These are phyloP conservation scores for Colletotrichum sp. DNA, from an alignment of 2,329 filamentous ascomycete species.

Conservation along the genomic window DNA sequence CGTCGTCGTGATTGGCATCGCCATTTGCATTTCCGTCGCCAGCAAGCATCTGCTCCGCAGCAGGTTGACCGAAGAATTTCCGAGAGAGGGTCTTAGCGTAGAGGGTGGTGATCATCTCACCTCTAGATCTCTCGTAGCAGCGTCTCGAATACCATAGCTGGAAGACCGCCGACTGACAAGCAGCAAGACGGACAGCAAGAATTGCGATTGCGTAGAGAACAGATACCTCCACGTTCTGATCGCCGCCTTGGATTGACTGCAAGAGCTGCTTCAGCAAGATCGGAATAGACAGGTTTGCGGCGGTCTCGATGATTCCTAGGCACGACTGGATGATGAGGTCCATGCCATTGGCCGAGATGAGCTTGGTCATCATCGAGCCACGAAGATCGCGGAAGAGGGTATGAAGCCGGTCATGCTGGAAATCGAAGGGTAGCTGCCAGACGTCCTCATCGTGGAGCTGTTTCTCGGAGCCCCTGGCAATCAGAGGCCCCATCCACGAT, in stretches of 20 bases:
- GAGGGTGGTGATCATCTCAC: slow-evolving; percentile 85
- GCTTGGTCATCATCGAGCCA: slow-evolving; percentile 73
- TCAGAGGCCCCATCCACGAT: slow-evolving; percentile 80
- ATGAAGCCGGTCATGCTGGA: slow-evolving; percentile 80
- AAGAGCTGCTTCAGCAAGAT: slow-evolving; percentile 76
- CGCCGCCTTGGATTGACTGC: slow-evolving; percentile 64
- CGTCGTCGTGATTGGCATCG: slow-evolving; percentile 19
- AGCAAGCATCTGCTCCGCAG: slow-evolving; percentile 20
- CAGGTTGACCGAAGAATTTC: slow-evolving; percentile 54
- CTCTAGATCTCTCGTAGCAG: slow-evolving; percentile 81
- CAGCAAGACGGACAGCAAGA: slow-evolving; percentile 63
- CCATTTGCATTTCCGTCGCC: slow-evolving; percentile 28
- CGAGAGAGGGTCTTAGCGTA: slow-evolving; percentile 78
- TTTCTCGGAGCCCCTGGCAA: slow-evolving; percentile 64
- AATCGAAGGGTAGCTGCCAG: slow-evolving; percentile 80
- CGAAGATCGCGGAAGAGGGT: slow-evolving; percentile 73
- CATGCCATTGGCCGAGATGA: slow-evolving; percentile 78
- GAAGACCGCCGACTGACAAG: slow-evolving; percentile 71
- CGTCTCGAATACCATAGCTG: slow-evolving; percentile 83
- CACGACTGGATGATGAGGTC: slow-evolving; percentile 73
- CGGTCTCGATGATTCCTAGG: slow-evolving; percentile 68
- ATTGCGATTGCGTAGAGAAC: slow-evolving; percentile 70
- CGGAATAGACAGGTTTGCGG: slow-evolving; percentile 62
- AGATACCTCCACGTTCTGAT: slow-evolving; percentile 57
- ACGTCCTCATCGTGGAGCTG: slow-evolving; percentile 81